These are phyloP conservation scores for Helianthus tuberosus DNA, from an alignment of 129 eudicot species.

Conservation along the genomic window DNA sequence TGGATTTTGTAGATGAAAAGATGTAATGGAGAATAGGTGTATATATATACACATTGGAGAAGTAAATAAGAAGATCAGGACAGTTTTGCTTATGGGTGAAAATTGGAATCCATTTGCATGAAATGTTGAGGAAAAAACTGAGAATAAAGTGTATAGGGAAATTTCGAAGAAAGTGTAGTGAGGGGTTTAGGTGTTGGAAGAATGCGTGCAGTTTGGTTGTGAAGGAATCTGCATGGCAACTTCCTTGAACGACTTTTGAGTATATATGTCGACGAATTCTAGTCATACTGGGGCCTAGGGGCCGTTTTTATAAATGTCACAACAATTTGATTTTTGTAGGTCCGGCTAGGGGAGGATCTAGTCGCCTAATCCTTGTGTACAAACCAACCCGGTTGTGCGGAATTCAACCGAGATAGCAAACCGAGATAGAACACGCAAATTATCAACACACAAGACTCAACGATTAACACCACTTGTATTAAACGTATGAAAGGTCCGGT, in stretches of 20 bases:
- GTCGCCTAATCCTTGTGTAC: too few species aligned
- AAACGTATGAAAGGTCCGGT: too few species aligned
- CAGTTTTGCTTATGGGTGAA: slow-evolving; percentile 2
- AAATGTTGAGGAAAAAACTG: slow-evolving; percentile 10
- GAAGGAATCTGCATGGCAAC: slow-evolving; percentile 72
- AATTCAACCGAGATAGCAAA: too few species aligned
- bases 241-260: slow-evolving; percentile 45
- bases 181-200: not conserved
- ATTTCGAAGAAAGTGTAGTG: slow-evolving; percentile 31
- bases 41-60: slow-evolving; percentile 3
- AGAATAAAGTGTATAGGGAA: slow-evolving; percentile 3
- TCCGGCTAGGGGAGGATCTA: too few species aligned
- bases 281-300: not conserved
- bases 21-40: not conserved
- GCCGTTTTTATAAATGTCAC: not conserved
- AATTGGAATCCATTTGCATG: not conserved
- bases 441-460: too few species aligned
- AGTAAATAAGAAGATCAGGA: not conserved
- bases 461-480: too few species aligned
- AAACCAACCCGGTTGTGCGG: too few species aligned
- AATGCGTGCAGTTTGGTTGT: slow-evolving; percentile 35
- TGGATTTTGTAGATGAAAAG: not conserved
- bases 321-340: not conserved
- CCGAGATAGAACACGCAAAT: too few species aligned
- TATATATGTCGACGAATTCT: not conserved